These are phyloP conservation scores for Suillus clintonianus DNA, from an alignment of 768 basidiomycete species.

Conservation along the genomic window DNA sequence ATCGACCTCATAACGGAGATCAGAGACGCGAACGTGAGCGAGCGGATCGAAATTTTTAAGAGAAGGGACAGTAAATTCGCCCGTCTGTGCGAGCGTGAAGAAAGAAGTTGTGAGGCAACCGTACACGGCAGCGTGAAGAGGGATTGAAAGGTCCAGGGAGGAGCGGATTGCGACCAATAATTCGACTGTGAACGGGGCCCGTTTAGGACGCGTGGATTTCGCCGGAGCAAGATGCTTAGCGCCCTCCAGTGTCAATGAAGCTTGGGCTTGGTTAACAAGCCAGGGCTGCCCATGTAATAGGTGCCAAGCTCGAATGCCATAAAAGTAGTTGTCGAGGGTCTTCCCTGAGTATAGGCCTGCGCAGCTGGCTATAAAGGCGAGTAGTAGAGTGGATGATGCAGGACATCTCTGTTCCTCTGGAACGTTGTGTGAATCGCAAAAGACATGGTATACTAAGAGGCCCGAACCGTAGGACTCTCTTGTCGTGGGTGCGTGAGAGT, in stretches of 20 bases:
- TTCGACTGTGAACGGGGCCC: slow-evolving; percentile 33
- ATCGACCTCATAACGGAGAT: slow-evolving; percentile 39
- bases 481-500: slow-evolving; percentile 32
- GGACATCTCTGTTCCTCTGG: slow-evolving; percentile 17
- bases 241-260: slow-evolving; percentile 31
- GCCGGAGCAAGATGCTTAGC: slow-evolving; percentile 2
- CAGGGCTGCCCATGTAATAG: slow-evolving; percentile 20
- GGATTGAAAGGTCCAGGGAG: no score
- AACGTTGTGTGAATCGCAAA: slow-evolving; percentile 37
- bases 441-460: slow-evolving; percentile 40
- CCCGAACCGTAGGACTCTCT: slow-evolving; percentile 39
- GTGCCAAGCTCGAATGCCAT: slow-evolving; percentile 27
- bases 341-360: slow-evolving; percentile 12
- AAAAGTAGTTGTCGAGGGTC: slow-evolving; percentile 11
- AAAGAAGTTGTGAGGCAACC: neutral
- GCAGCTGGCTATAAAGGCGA: no score
- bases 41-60: neutral
- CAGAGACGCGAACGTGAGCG: slow-evolving; percentile 9
- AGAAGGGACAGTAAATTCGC: neutral
- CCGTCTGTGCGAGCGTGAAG: neutral
- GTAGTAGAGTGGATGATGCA: neutral
- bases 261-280: slow-evolving; percentile 10
- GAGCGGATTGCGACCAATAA: no score
- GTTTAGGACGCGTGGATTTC: slow-evolving; percentile 29
- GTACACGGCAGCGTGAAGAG: neutral